A percentile compares a stretch with the other conserved stretches of the same genome.
Evolutionary conservation across 2,329 filamentous ascomycete genomes (phyloP).

Genomic region (Colletotrichum sansevieriae): DNA sequence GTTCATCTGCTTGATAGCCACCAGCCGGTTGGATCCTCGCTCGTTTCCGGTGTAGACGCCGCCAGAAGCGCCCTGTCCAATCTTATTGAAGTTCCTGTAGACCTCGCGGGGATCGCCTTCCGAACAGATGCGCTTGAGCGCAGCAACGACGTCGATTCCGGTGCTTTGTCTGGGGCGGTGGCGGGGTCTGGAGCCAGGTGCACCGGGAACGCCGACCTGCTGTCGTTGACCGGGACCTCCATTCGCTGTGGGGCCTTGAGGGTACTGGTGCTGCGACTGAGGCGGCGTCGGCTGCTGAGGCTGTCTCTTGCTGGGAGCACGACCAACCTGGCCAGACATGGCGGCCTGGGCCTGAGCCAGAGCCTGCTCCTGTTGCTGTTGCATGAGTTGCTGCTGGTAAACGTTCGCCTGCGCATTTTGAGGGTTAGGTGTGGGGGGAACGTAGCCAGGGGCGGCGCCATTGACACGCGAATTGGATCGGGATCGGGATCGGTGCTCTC

Average conservation of each 20-base stretch:
- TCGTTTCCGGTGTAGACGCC: conserved; percentile 95
- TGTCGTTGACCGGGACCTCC: conserved; percentile 52
- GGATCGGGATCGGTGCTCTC: conserved; percentile 58
- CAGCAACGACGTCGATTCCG: conserved; percentile 83
- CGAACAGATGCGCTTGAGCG: conserved; percentile 90
- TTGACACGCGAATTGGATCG: conserved; percentile 76
- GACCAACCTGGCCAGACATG: conserved; percentile 77
- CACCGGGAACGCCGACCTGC: conserved; percentile 51
- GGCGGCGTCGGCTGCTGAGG: conserved; percentile 64
- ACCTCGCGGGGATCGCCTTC: conserved; percentile 89
- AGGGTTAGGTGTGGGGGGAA: conserved; percentile 59
- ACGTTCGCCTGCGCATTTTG: conserved; percentile 57
- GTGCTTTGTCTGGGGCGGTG: conserved; percentile 85
- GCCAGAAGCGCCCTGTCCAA: conserved; percentile 96
- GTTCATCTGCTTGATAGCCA: conserved; percentile 99
- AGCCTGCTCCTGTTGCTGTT: conserved; percentile 90
- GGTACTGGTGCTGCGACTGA: conserved; percentile 59
- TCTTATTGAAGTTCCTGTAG: conserved; percentile 91
- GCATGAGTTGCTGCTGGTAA: conserved; percentile 74
- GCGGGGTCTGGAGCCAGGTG: conserved; percentile 71
- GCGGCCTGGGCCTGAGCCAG: conserved; percentile 84
- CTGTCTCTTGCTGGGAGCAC: conserved; percentile 80
- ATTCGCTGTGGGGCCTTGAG: conserved; percentile 44
- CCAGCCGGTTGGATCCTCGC: conserved; percentile 83
- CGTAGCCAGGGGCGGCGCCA: conserved; percentile 61